Base-by-base conservation (phyloP, 805 yeast genomes). In the Candida succiphila region DNA sequence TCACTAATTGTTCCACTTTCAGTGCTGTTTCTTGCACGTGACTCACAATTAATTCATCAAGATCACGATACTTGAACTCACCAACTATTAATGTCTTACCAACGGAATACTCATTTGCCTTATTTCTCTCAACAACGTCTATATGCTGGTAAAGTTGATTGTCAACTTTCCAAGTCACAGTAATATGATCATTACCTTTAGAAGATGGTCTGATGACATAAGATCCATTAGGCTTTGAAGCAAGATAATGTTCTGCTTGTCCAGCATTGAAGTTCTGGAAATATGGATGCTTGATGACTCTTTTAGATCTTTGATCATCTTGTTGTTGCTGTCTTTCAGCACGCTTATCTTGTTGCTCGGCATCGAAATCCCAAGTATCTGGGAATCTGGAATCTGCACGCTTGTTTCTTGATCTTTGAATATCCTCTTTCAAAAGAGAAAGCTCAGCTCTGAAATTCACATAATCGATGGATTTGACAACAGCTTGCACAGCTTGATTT, bases 141-240 rank as follows among this genome's bases (percentile, higher is more conserved):
- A 92, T 63, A 54, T 92, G 97, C 54, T 92, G 97, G 60, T 81
- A 92, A 40, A 89, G 61, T 52, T 79, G 82, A 51, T 84, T 89
- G 38, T 84, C 92, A 30, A 92, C 88, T 54, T 92, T 92, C 96
- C 97, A 92, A 0, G 99, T 89, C 27, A 89, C 78, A 3, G 95
- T 87, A 45, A 92, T 67, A 56, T 78, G 96, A 41, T 85, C 83
- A 30, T 72, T 67, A 28, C 98, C 98, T 41, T 78, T 75, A 8
- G 95, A 85, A 0, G 96, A 86, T 15, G 97, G 99, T 45, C 99
- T 73, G 36, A 92, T 82, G 16, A 92, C 95, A 59, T 86, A 73
- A 45, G 85, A 95, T 34, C 99, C 99, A 42, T 88, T 79, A 28
- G 78, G 73, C 52, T 81, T 72, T 17, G 95, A 84, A 16, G 96